These are phyloP conservation scores for Lichtheimia ornata DNA, from an alignment of 371 early-diverging fungal genomes.

Conservation along the genomic window DNA sequence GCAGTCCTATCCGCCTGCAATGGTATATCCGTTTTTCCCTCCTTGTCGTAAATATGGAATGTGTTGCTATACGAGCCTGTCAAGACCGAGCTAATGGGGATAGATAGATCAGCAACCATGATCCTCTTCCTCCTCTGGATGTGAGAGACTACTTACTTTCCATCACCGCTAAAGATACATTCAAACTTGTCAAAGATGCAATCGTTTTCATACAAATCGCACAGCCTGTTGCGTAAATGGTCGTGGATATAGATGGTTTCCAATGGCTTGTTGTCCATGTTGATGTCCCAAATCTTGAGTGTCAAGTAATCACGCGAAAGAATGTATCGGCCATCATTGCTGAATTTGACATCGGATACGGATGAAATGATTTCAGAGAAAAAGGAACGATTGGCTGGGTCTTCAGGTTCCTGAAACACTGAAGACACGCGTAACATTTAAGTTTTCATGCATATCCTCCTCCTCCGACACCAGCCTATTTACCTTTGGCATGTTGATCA, in stretches of 20 bases:
- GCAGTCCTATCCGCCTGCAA: conserved; percentile 97
- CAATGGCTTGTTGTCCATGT: conserved; percentile 93
- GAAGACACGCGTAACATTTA: neutral
- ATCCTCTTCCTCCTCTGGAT: too few relatives aligned
- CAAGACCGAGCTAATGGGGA: conserved; percentile 65
- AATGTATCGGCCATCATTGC: conserved; percentile 94
- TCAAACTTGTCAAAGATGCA: conserved; percentile 99
- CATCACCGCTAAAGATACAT: conserved; percentile 94
- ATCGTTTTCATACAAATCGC: conserved; percentile 98
- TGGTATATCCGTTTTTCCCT: conserved; percentile 77
- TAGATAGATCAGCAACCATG: neutral
- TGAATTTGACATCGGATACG: conserved; percentile 95
- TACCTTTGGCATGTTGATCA: conserved; percentile 90
- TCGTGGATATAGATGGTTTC: conserved; percentile 95
- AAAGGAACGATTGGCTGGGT: conserved; percentile 91
- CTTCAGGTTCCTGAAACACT: conserved; percentile 95
- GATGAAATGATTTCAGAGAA: conserved; percentile 98
- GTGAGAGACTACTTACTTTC: too few relatives aligned
- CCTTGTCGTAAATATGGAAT: conserved; percentile 87
- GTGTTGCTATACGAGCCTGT: conserved; percentile 98
- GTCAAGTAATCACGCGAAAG: conserved; percentile 96
- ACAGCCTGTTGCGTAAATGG: conserved; percentile 88
- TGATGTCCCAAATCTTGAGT: conserved; percentile 97
- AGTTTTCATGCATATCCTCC: neutral
- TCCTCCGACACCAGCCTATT: conserved; percentile 9